phyloP scores from a whole-genome alignment of 768 basidiomycete species.

The Leucosporidium creatinivorum region DNA sequence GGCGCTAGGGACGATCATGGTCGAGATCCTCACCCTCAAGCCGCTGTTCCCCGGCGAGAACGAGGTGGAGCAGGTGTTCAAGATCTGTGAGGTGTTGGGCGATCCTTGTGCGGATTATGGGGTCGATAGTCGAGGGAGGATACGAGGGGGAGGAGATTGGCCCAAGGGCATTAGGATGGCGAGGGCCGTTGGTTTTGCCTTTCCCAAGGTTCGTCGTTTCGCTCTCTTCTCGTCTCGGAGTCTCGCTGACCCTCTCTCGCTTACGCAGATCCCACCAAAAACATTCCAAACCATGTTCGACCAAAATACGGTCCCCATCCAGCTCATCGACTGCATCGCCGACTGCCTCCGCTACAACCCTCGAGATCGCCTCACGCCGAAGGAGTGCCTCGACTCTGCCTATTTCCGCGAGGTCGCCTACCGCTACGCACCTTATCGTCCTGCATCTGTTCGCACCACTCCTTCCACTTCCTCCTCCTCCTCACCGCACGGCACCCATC shows the following conservation, averaged over 20 bases:
- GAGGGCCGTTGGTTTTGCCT: slow-evolving; percentile 71
- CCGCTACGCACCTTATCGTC: slow-evolving; percentile 40
- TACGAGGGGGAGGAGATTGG: slow-evolving; percentile 84
- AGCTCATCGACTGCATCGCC: slow-evolving; percentile 84
- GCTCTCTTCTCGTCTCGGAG: background rate
- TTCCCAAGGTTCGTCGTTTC: slow-evolving; percentile 64
- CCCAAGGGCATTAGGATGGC: slow-evolving; percentile 77
- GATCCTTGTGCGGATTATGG: slow-evolving; percentile 83
- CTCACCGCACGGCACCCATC: background rate
- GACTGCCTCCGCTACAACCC: slow-evolving; percentile 92
- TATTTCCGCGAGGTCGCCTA: slow-evolving; percentile 69
- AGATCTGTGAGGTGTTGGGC: slow-evolving; percentile 87
- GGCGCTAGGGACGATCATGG: slow-evolving; percentile 97
- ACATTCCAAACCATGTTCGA: slow-evolving; percentile 63
- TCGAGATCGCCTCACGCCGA: slow-evolving; percentile 71
- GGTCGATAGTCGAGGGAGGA: slow-evolving; percentile 58
- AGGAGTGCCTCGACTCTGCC: slow-evolving; percentile 76
- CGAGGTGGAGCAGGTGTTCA: slow-evolving; percentile 83
- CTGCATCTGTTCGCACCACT: slow-evolving; percentile 16
- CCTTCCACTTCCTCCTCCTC: slow-evolving; percentile 12
- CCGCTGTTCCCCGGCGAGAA: slow-evolving; percentile 91
- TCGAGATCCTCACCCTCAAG: slow-evolving; percentile 87
- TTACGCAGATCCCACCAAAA: slow-evolving; percentile 42
- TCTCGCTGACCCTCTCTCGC: background rate
- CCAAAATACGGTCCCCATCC: slow-evolving; percentile 56